phyloP scores from a whole-genome alignment of 805 yeast genomes.

The Yamadazyma endophytica region DNA sequence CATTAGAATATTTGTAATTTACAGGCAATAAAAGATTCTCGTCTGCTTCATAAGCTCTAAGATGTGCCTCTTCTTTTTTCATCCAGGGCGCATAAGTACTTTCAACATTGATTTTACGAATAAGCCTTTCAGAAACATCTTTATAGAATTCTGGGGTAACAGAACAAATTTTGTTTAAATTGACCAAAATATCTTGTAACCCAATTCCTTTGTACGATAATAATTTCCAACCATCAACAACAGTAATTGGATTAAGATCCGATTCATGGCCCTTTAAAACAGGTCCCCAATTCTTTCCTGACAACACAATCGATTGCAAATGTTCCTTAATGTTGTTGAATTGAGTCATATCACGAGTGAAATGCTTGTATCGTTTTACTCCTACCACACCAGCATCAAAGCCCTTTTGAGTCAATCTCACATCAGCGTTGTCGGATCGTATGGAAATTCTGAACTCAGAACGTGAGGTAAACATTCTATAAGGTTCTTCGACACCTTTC shows the following conservation, averaged over 20 bases:
- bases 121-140: constrained; percentile 35
- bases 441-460: constrained; percentile 90
- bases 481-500: constrained; percentile 95
- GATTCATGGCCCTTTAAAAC: constrained; percentile 42
- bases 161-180: constrained; percentile 15
- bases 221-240: constrained; percentile 63
- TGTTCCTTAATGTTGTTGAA: constrained; percentile 44
- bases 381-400: constrained; percentile 61
- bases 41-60: constrained; percentile 79
- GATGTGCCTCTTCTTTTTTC: constrained; percentile 63
- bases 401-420: constrained; percentile 72
- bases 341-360: constrained; percentile 36
- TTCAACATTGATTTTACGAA: constrained; percentile 66
- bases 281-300: constrained; percentile 64
- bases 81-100: constrained; percentile 82
- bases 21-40: constrained; percentile 71
- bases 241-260: constrained; percentile 39
- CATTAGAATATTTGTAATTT: constrained; percentile 55
- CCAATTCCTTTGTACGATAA: constrained; percentile 49
- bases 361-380: constrained; percentile 52
- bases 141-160: constrained; percentile 22
- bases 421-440: constrained; percentile 92
- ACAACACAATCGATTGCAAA: constrained; percentile 41
- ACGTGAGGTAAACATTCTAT: constrained; percentile 95
- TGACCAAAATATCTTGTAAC: constrained; percentile 26